phyloP scores from a whole-genome alignment of 352 stramenopile genomes.

The Pythium insidiosum region DNA sequence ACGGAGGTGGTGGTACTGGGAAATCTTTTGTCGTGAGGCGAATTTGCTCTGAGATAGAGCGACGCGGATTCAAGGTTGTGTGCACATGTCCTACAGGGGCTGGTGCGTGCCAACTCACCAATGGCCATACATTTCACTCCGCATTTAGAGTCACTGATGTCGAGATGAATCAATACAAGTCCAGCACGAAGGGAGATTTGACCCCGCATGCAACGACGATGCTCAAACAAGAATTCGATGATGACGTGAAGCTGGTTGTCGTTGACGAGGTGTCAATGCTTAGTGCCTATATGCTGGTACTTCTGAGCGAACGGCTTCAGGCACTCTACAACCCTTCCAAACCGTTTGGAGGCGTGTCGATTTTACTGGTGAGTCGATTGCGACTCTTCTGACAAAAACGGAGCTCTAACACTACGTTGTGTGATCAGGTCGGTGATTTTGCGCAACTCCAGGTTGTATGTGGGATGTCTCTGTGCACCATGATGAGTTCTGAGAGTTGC shows the following conservation, averaged over 20 bases:
- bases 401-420: not conserved
- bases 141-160: not conserved
- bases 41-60: not conserved
- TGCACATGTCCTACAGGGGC: not conserved
- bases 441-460: not conserved
- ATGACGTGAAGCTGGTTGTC: not conserved
- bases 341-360: not conserved
- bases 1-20: not conserved
- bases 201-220: not conserved
- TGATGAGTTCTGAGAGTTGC: not conserved
- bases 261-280: not conserved
- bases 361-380: not conserved
- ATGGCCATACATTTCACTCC: not conserved
- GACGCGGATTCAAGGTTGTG: not conserved
- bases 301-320: not conserved
- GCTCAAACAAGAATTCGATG: not conserved
- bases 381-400: not conserved
- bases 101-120: not conserved
- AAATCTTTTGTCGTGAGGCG: not conserved
- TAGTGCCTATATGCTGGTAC: not conserved
- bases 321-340: not conserved
- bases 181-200: no score
- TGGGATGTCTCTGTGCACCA: not conserved
- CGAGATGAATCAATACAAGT: no score
- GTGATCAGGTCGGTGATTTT: not conserved